These are phyloP conservation scores for Neofusicoccum sp. DNA, from an alignment of 2,329 filamentous ascomycete species.

Conservation along the genomic window DNA sequence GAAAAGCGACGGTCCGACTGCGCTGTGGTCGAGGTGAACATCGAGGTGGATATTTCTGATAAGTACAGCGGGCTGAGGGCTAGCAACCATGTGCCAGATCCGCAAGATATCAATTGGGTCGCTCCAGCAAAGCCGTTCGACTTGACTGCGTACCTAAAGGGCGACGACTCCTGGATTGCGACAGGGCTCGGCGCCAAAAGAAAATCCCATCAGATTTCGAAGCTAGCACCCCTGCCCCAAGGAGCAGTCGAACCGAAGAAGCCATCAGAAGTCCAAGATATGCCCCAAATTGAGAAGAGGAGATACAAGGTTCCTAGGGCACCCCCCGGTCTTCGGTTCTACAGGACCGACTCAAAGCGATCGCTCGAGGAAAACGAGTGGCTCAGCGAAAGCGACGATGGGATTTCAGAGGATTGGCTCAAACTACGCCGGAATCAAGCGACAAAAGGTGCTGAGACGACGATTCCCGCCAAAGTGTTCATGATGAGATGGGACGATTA, in stretches of 20 bases:
- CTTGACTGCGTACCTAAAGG: conserved; percentile 31
- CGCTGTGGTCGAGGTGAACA: conserved; percentile 20
- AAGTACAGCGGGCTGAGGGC: conserved; percentile 25
- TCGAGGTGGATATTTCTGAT: conserved; percentile 25
- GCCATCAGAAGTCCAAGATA: conserved; percentile 24
- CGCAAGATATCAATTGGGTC: conserved; percentile 31
- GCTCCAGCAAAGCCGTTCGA: conserved; percentile 37
- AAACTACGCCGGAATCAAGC: conserved; percentile 35
- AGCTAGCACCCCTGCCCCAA: neutral
- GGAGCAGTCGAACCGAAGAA: conserved; percentile 19
- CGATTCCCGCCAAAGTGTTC: conserved; percentile 31
- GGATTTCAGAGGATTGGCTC: conserved; percentile 25
- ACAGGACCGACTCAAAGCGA: conserved; percentile 40
- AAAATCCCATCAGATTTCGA: neutral
- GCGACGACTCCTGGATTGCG: conserved; percentile 34
- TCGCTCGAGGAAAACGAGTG: conserved; percentile 36
- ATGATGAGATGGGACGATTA: conserved; percentile 37
- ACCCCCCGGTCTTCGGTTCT: conserved; percentile 35
- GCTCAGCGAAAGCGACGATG: conserved; percentile 45
- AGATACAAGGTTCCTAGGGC: conserved; percentile 38
- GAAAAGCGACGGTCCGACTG: conserved; percentile 2
- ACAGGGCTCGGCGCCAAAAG: conserved; percentile 20
- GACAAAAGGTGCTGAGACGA: conserved; percentile 17
- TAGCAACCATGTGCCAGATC: conserved; percentile 27
- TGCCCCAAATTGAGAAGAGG: conserved; percentile 25